These are phyloP conservation scores for Phytophthora megakarya DNA, from an alignment of 352 stramenopile species.

Conservation along the genomic window DNA sequence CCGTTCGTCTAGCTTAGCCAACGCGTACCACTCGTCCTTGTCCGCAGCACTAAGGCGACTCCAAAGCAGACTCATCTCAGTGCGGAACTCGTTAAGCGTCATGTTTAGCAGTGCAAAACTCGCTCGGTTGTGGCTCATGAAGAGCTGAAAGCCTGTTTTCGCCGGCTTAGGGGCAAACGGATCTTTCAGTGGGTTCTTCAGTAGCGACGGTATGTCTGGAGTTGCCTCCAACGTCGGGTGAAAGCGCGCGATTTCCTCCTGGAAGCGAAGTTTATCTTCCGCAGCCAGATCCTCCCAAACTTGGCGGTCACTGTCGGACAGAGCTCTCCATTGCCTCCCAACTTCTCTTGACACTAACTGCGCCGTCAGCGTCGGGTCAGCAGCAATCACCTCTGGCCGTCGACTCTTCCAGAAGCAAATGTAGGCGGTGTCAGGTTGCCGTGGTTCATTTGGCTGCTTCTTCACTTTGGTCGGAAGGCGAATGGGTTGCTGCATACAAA, in stretches of 20 bases:
- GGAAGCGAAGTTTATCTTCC: slow-evolving; percentile 55
- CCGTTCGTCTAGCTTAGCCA: slow-evolving; percentile 50
- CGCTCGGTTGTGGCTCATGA: slow-evolving; percentile 61
- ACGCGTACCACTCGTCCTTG: slow-evolving; percentile 52
- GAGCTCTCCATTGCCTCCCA: slow-evolving; percentile 50
- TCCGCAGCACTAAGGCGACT: slow-evolving; percentile 45
- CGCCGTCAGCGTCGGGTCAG: slow-evolving; percentile 45
- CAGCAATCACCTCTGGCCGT: slow-evolving; percentile 44
- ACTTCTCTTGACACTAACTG: slow-evolving; percentile 57
- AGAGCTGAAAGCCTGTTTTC: slow-evolving; percentile 66
- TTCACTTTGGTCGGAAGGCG: slow-evolving; percentile 36
- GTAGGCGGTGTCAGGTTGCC: slow-evolving; percentile 64
- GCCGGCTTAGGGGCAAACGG: slow-evolving; percentile 46
- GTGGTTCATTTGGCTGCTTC: slow-evolving; percentile 48
- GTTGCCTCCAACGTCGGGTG: slow-evolving; percentile 25
- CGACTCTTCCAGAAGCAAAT: slow-evolving; percentile 69
- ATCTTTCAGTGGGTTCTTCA: slow-evolving; percentile 35
- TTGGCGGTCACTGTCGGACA: slow-evolving; percentile 44
- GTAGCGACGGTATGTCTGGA: not conserved
- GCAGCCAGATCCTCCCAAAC: slow-evolving; percentile 56
- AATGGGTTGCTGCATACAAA: slow-evolving; percentile 10
- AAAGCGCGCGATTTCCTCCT: slow-evolving; percentile 52
- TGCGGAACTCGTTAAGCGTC: slow-evolving; percentile 58
- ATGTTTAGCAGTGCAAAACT: slow-evolving; percentile 58
- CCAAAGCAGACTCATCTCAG: slow-evolving; percentile 64